phyloP scores from a whole-genome alignment of 2,329 filamentous ascomycete genomes.

The Rutstroemia sydowiana region DNA sequence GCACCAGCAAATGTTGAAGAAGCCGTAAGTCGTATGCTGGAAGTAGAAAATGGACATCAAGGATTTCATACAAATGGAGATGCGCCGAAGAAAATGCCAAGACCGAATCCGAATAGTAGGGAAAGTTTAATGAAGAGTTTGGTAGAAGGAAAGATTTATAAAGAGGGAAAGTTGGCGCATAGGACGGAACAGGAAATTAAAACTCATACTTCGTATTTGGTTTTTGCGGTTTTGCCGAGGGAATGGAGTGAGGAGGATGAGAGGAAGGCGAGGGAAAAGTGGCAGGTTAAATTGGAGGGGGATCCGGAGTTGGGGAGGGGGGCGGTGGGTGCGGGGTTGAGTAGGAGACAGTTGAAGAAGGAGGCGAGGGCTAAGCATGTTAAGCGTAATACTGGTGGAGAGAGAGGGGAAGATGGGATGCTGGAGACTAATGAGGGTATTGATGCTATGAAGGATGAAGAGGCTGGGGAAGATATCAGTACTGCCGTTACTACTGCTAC shows the following conservation, averaged over 20 bases:
- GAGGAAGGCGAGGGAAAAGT: constrained; percentile 53
- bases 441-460: too few species aligned
- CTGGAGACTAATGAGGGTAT: too few species aligned
- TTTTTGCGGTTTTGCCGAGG: constrained; percentile 83
- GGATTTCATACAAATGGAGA: constrained; percentile 46
- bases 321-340: constrained; percentile 13
- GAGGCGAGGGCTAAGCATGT: constrained; percentile 13
- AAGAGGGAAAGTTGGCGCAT: constrained; percentile 71
- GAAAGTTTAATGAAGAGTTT: constrained; percentile 29
- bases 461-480: too few species aligned
- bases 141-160: constrained; percentile 50
- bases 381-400: too few species aligned
- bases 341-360: constrained; percentile 23
- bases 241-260: constrained; percentile 84
- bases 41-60: constrained; percentile 63
- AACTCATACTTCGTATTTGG: constrained; percentile 93
- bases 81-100: constrained; percentile 21
- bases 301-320: constrained; percentile 15
- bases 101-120: constrained; percentile 29
- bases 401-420: too few species aligned
- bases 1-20: constrained; percentile 70
- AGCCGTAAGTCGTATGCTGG: constrained; percentile 63
- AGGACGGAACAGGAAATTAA: constrained; percentile 83
- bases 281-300: constrained; percentile 31
- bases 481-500: too few species aligned